Evolutionary conservation across 345 rosid genomes (phyloP), one percentile per base, ranked within the genome.

Genomic region (Salix exigua): DNA sequence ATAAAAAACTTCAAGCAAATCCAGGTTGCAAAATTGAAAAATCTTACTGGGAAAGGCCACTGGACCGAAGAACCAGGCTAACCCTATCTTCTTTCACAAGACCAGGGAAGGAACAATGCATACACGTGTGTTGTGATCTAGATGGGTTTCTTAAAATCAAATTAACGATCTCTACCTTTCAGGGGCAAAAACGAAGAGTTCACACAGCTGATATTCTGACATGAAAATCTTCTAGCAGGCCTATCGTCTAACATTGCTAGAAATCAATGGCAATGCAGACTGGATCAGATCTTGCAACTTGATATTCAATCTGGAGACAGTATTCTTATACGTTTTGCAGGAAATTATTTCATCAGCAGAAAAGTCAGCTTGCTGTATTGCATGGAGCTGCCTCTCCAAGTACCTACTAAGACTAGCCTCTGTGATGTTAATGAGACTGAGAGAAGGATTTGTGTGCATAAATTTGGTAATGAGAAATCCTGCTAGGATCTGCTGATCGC

Each of bases 401-500:
- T 77, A 93, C 75, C 89, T 89, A 48, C 80, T 19, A 48, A 96
- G 88, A 78, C 94, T 88, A 64, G 88, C 90, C 82, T 90, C 95
- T 0, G 94, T 86, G 33, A 90, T 67, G 68, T 90, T 93, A 44
- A 93, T 66, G 78, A 90, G 86, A 53, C 91, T 81, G 60, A 94
- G 83, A 77, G 91, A 86, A 63, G 90, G 85, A 81, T 86, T 91
- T 9, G 89, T 86, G 88, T 91, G 98, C 99, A 92, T 92, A 77
- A 85, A 88, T 79, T 88, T 90, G 1, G 97, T 86, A 58, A 94
- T 84, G 23, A 93, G 35, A 77, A 89, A 84, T 76, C 97, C 98
- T 0, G 99, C 99, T 25, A 96, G 85, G 65, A 92, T 84, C 46
- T 84, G 88, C 80, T 92, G 97, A 77, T 87, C 87, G 2, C 87